phyloP scores from a whole-genome alignment of 331 rosid genomes.

The Phaseolus coccineus region DNA sequence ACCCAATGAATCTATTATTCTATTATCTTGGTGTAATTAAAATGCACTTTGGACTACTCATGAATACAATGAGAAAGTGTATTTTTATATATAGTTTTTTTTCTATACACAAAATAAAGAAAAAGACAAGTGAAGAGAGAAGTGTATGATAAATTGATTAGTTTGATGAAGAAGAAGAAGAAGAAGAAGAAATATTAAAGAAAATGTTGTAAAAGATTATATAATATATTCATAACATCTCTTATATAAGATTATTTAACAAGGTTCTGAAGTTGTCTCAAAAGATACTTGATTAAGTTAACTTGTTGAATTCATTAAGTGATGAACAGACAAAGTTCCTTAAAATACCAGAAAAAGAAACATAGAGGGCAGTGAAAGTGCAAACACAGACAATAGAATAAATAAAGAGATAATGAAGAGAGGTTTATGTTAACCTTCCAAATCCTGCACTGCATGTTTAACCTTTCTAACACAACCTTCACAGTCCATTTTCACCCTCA shows the following conservation, averaged over 20 bases:
- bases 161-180: background rate
- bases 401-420: background rate
- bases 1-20: background rate
- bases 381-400: background rate
- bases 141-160: background rate
- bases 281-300: background rate
- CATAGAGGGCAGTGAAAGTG: background rate
- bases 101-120: background rate
- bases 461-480: conserved; percentile 84
- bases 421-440: conserved; percentile 62
- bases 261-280: background rate
- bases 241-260: background rate
- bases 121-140: background rate
- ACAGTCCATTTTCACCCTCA: conserved; percentile 90
- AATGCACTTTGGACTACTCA: background rate
- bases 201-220: background rate
- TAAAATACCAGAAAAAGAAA: background rate
- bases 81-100: no score
- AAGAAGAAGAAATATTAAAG: background rate
- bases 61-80: background rate
- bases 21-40: background rate
- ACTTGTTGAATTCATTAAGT: background rate
- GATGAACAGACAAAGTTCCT: background rate
- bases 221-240: no score
- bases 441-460: conserved; percentile 53